Base-by-base conservation (phyloP, 1,284 basidiomycete genomes). In the Retiboletus flavoniger region DNA sequence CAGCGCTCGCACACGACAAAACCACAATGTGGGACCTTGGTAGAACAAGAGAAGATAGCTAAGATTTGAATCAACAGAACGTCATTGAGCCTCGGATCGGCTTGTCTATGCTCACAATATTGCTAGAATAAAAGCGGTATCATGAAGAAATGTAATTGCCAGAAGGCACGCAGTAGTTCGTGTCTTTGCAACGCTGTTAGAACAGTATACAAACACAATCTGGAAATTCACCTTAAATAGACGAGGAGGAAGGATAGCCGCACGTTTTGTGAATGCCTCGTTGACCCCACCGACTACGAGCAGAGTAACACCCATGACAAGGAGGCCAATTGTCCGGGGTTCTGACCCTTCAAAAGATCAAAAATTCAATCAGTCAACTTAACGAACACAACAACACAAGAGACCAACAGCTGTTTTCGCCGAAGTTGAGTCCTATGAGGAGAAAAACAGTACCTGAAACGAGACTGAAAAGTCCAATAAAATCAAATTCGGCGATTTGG, bases 391-490 rank as follows among this genome's bases (percentile, higher is more conserved):
- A n/a, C 11, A 28, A 39, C 13, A 32, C 11, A 19, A 41, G 50
- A 36, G 7, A 69, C 82, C 62, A 54, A 86, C 87, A 90, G 54
- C 69, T 76, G 0, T 77, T 81, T 67, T 90, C 82, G 58, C 87
- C 82, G 58, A 79, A 82, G 68, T 87, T 89, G 70, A 96, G 91
- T 0, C 93, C 93, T 19, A 96, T 74, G 17, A 96, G 78, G 13
- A 96, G 67, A 51, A 86, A 84, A 7, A 92, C 79, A 11, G 91
- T 81, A 0, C 89, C 88, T 7, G 74, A 71, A 48, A 95, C 82
- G 50, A 96, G 78, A 35, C 93, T 74, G 17, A 78, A 57, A 7
- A 93, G 76, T 2, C 92, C 92, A 35, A 85, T 31, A 58, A 91
- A 92, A 69, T 94, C 91, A 60, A 94, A 90, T 47, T 88, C 82